A percentile compares a stretch with the other conserved stretches of the same genome.
Evolutionary conservation across 2,329 filamentous ascomycete species (phyloP).

Genomic region (Aspergillus sp.): DNA sequence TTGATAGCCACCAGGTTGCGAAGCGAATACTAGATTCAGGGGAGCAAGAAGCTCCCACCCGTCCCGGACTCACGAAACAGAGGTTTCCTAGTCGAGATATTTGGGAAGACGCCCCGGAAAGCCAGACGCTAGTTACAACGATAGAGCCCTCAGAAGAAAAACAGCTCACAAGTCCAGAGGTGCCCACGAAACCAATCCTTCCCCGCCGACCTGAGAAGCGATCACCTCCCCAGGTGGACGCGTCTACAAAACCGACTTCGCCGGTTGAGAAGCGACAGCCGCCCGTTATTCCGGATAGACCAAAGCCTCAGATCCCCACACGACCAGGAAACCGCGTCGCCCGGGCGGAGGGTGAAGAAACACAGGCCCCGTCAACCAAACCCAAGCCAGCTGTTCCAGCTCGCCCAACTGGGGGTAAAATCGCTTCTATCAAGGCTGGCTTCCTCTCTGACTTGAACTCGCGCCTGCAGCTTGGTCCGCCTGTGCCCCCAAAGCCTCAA

Average conservation of each 20-base stretch:
- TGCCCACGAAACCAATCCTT: conserved; percentile 33
- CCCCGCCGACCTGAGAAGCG: conserved; percentile 37
- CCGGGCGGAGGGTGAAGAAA: conserved; percentile 31
- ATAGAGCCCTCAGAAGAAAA: conserved; percentile 53
- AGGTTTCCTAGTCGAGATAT: conserved; percentile 90
- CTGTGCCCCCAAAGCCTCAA: conserved; percentile 67
- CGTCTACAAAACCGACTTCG: conserved; percentile 41
- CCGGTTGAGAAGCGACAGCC: conserved; percentile 52
- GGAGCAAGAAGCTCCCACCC: conserved; percentile 26
- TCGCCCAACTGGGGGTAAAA: conserved; percentile 77
- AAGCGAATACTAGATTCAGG: conserved; percentile 35
- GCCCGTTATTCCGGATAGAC: conserved; percentile 56
- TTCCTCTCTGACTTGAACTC: conserved; percentile 95
- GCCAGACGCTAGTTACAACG: conserved; percentile 74
- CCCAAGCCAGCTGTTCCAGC: conserved; percentile 81
- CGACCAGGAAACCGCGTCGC: conserved; percentile 58
- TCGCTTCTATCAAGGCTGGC: conserved; percentile 83
- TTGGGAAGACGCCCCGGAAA: conserved; percentile 92
- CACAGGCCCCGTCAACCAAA: conserved; percentile 50
- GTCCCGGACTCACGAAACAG: conserved; percentile 58
- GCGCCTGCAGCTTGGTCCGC: conserved; percentile 81
- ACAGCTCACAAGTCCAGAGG: conserved; percentile 44
- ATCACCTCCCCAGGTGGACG: conserved; percentile 30
- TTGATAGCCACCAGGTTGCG: conserved; percentile 36
- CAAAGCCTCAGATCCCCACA: conserved; percentile 66